Conservation (phyloP, 2,329 filamentous ascomycete genomes). For the Colletotrichum nymphaeae region DNA sequence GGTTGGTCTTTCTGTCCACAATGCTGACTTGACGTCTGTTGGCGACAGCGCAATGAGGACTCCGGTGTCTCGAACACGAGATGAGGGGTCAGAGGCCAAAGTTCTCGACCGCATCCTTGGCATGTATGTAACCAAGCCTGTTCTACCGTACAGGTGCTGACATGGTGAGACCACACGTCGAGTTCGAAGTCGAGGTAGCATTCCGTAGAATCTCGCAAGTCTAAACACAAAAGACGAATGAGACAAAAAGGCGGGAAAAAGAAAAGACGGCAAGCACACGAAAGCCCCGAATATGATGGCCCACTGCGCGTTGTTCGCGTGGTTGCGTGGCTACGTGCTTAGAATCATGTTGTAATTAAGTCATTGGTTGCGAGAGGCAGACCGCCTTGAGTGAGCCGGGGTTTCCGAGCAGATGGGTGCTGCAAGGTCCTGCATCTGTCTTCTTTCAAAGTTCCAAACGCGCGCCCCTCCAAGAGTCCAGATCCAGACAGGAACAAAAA, state of each 20-base stretch:
- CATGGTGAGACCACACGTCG: background rate
- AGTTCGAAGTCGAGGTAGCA: background rate
- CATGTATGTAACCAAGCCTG: constrained; percentile 24
- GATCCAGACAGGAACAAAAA: background rate
- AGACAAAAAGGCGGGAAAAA: background rate
- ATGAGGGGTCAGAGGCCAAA: background rate
- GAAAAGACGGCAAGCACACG: background rate
- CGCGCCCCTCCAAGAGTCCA: background rate
- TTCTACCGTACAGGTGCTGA: background rate
- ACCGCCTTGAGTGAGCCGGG: constrained; percentile 14
- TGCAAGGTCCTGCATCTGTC: constrained; percentile 1
- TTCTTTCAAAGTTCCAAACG: background rate
- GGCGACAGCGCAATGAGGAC: background rate
- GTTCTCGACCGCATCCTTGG: constrained; percentile 8
- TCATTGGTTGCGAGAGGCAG: constrained; percentile 1
- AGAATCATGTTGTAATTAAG: constrained; percentile 14
- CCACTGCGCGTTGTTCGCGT: background rate
- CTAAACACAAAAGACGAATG: background rate
- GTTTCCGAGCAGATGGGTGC: constrained; percentile 25
- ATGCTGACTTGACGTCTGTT: background rate
- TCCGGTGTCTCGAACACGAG: background rate
- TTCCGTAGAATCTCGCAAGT: background rate
- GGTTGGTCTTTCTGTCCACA: background rate
- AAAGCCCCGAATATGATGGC: background rate
- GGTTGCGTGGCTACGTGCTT: background rate